Base-by-base conservation (phyloP, 805 yeast genomes). In the Candida mattraensis region DNA sequence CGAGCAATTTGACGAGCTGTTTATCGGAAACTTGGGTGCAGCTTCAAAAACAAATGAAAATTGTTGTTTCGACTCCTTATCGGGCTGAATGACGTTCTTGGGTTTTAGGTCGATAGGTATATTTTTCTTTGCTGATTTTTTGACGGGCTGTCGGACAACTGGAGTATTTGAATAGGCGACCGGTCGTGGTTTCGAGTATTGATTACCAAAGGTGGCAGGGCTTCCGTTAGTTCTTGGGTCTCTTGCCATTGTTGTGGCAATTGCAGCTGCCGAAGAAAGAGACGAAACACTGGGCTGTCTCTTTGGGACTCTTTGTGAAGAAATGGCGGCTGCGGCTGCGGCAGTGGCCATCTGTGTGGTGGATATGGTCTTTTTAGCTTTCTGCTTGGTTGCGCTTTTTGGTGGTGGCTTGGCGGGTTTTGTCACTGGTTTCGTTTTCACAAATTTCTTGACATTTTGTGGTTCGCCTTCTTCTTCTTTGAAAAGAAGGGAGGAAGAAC, bases 301-400 rank as follows among this genome's bases (percentile, higher is more conserved):
- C 14, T 33, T 35, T 9, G 54, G 45, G 5, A 33, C 42, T 9
- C 47, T 26, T 35, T 40, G 49, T 10, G 46, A 35, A 5, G 56
- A 45, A 5, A 50, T 25, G 15, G 58, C 53, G 7, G 57, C 57
- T 3, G 56, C 58, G 2, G 58, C 58, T 7, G 58, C 58, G 5
- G 58, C 58, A 14, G 56, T 50, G 15, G 58, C 58, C 58, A 53
- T 53, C 24, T 53, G 56, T 5, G 48, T 34, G 5, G 51, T 45
- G 9, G 52, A 38, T 11, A 48, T 36, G 7, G 48, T 33, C 35
- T 51, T 51, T 23, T 42, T n/a, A n/a, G n/a, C n/a, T n/a, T n/a
- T 42, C 15, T 29, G 9, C 14, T 37, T 42, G 9, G 24, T 11
- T 5, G 18, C 13, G 1, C 41, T 30, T 26, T 36, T 34, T 16